A percentile compares a stretch with the other conserved stretches of the same genome.
These are phyloP conservation scores for Lathyrus oleraceus DNA, from an alignment of 306 rosid genomes.

Conservation along the genomic window DNA sequence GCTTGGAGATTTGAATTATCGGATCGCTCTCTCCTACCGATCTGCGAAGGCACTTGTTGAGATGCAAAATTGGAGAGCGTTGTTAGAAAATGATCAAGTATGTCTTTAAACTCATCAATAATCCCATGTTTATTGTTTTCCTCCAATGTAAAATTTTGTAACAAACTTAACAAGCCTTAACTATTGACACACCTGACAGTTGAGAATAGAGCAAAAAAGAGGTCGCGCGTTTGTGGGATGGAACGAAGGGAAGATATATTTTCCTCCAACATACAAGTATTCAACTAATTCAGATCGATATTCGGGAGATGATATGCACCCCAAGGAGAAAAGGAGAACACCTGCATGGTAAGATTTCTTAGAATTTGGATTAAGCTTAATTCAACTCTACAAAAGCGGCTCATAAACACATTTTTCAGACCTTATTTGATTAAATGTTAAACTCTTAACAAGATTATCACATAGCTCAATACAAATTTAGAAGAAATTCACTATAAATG, in stretches of 20 bases:
- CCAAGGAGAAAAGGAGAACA: slow-evolving; percentile 92
- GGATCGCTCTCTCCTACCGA: slow-evolving; percentile 87
- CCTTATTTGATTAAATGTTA: background rate
- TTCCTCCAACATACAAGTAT: slow-evolving; percentile 98
- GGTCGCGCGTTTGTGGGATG: slow-evolving; percentile 86
- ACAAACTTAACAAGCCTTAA: slow-evolving; percentile 21
- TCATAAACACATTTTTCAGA: background rate
- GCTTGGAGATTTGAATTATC: slow-evolving; percentile 99
- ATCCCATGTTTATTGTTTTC: slow-evolving; percentile 9
- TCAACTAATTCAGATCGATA: slow-evolving; percentile 97
- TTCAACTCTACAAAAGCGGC: background rate
- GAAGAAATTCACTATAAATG: slow-evolving; percentile 14
- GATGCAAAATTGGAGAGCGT: slow-evolving; percentile 99
- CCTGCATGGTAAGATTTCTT: slow-evolving; percentile 82
- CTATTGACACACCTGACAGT: slow-evolving; percentile 52
- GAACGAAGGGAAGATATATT: slow-evolving; percentile 97
- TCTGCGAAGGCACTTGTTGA: slow-evolving; percentile 97
- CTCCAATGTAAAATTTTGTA: slow-evolving; percentile 4
- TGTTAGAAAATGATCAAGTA: slow-evolving; percentile 96
- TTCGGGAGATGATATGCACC: slow-evolving; percentile 92
- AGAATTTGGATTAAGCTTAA: background rate
- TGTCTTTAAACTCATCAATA: slow-evolving; percentile 28
- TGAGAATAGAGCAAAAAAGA: slow-evolving; percentile 88
- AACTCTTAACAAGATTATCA: slow-evolving; percentile 5
- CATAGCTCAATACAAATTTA: slow-evolving; percentile 16